Conservation (phyloP, 345 rosid genomes). For the Barbarea vulgaris region DNA sequence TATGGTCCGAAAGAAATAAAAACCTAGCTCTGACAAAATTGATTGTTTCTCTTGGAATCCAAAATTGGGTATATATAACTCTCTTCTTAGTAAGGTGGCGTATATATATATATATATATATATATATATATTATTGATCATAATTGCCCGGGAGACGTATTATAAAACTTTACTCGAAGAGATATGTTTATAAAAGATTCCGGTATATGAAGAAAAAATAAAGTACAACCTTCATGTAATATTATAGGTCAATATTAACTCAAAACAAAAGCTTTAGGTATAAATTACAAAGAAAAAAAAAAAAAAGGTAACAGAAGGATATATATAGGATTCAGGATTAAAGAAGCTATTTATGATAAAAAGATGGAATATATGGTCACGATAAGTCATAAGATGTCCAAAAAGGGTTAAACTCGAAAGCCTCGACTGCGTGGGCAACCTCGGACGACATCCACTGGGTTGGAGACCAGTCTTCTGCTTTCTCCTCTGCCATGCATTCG, state of each 20-base stretch:
- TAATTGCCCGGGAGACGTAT: neutral
- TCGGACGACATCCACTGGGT: slow-evolving; percentile 36
- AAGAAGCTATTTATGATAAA: slow-evolving; percentile 22
- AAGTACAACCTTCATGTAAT: slow-evolving; percentile 9
- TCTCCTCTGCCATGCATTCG: slow-evolving; percentile 17
- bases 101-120: too few relatives aligned
- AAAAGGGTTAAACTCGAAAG: slow-evolving; percentile 38
- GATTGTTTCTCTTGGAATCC: neutral
- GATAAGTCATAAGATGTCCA: slow-evolving; percentile 36
- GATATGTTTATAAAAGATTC: neutral
- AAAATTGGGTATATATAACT: neutral
- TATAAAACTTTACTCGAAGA: neutral
- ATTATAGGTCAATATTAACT: slow-evolving; percentile 7
- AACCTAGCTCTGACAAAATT: neutral
- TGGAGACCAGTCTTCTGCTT: slow-evolving; percentile 19
- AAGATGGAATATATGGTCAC: slow-evolving; percentile 19
- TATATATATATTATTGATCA: slow-evolving; percentile 8
- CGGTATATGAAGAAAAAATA: neutral
- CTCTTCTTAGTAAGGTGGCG: neutral
- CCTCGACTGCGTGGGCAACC: slow-evolving; percentile 34
- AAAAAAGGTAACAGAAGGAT: neutral
- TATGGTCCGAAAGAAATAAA: neutral
- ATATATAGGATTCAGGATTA: slow-evolving; percentile 5
- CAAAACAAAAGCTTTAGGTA: slow-evolving; percentile 17
- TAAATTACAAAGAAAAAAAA: neutral